phyloP scores from a whole-genome alignment of 306 rosid species.

The Lotus japonicus region DNA sequence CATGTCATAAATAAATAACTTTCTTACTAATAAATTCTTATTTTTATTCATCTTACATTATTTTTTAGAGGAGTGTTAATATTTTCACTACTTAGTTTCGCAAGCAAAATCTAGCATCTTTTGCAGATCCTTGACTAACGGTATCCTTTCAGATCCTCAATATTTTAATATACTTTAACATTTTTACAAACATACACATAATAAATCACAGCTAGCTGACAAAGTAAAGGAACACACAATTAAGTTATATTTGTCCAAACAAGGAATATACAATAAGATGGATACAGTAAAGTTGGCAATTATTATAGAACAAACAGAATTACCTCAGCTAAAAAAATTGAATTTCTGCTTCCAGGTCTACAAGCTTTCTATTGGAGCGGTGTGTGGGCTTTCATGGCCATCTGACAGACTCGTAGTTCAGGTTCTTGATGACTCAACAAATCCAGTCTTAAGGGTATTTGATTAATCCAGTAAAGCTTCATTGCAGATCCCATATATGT shows the following conservation, averaged over 20 bases:
- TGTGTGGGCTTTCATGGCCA: conserved; percentile 52
- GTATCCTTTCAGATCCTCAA: conserved; percentile 6
- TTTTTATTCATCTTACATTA: neutral
- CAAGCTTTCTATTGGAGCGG: conserved; percentile 59
- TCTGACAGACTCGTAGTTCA: conserved; percentile 43
- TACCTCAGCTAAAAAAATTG: conserved; percentile 4
- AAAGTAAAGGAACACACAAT: conserved; percentile 2
- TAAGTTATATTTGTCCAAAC: conserved; percentile 8
- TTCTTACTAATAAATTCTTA: neutral
- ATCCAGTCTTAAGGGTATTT: conserved; percentile 42
- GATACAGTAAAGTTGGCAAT: neutral
- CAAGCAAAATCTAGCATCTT: conserved; percentile 10
- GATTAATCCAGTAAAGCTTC: neutral
- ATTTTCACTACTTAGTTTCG: neutral
- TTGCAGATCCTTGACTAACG: neutral
- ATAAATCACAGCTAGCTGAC: conserved; percentile 20
- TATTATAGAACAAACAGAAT: conserved; percentile 4
- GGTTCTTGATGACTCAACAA: conserved; percentile 59
- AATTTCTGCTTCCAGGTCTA: conserved; percentile 39
- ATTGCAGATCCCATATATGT: neutral
- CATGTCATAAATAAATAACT: neutral
- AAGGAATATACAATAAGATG: neutral
- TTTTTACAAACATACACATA: neutral
- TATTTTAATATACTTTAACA: neutral
- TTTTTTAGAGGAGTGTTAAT: neutral